Base-by-base conservation (phyloP, 441 rosid genomes). In the Rhodomyrtus psidioides region DNA sequence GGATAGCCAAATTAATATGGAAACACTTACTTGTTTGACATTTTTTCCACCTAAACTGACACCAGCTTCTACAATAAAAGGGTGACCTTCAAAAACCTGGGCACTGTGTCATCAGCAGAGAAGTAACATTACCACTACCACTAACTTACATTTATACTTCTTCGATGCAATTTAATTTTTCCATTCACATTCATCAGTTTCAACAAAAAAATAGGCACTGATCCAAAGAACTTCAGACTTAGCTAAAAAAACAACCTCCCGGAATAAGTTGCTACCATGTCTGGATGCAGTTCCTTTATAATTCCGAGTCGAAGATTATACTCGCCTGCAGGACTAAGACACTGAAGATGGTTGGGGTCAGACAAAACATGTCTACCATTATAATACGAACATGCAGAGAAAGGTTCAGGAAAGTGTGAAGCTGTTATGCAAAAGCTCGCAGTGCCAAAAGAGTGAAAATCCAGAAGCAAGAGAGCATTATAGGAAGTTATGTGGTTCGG, bases 261-360 rank as follows among this genome's bases (percentile, higher is more conserved):
- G 10, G 99, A 96, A 90, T 92, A 93, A 79, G 99, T 97, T 82
- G 99, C 98, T 86, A 97, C 99, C 98, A 97, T 91, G 89, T 96
- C 99, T 57, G 99, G 99, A 92, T 96, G 99, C 85, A 97, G 93
- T 94, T 97, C 99, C 92, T 97, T 97, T 90, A 97, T 94, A 86
- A 97, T 96, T 88, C 99, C 99, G 84, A 97, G 95, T 87, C 98
- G 99, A 86, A 97, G 99, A 93, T 97, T 97, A 91, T 97, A 97
- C 85, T 97, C 99, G 84, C 98, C 99, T n/a, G 99, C 99, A 84
- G 99, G 99, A 91, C 99, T 97, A 86, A 97, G 99, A 90, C 99
- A 96, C 99, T 96, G 91, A 85, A 90, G 88, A 58, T 30, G 57
- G 55, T 60, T 39, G 24, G 53, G 23, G 76, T 58, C 59, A 81